Evolutionary conservation across 1,139 yeast genomes (phyloP), one percentile per base, ranked within the genome.

Genomic region (Meyerozyma smithsonii): DNA sequence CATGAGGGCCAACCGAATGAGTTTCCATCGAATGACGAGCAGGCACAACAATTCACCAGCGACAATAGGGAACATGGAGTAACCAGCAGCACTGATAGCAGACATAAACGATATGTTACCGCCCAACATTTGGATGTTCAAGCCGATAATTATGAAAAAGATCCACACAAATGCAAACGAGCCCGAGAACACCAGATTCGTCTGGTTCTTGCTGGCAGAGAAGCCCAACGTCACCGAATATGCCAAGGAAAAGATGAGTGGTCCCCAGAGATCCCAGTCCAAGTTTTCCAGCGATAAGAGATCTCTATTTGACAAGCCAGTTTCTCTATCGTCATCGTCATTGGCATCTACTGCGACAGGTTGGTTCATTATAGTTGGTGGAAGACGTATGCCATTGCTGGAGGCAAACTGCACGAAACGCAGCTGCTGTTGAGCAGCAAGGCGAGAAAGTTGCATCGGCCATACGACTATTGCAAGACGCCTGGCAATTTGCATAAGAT

Each of bases 241-340:
- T 14, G 71, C 59, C 37, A 87, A 66, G 14, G 87, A 80, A 53
- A 87, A 84, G 21, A 86, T 73, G 44, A 87, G 65, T 2, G 96
- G 96, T 0, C 96, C 96, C 95, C 95, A 87, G 38, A 86, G 63
- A 59, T 86, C 95, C 95, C 95, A 86, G 40, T 84, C 92, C 38
- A 77, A 64, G 45, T 64, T 71, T 44, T 64, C 64, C 35, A 54
- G 49, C 34, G 47, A 54, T 15, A 52, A 53, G 19, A 49, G 38
- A 5, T 51, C 59, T 17, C 48, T 42, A 23, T 62, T 41, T 14
- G 53, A 39, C 23, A 49, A 42, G 7, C 52, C 46, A 2, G 47
- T 44, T 8, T 50, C 55, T 12, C 57, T 62, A 14, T 54, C 51
- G 32, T 58, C 62, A 30, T 61, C 66, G 21, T 58, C 63, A 34